phyloP scores from a whole-genome alignment of 441 rosid genomes.

The Pelargonium citronellum region DNA sequence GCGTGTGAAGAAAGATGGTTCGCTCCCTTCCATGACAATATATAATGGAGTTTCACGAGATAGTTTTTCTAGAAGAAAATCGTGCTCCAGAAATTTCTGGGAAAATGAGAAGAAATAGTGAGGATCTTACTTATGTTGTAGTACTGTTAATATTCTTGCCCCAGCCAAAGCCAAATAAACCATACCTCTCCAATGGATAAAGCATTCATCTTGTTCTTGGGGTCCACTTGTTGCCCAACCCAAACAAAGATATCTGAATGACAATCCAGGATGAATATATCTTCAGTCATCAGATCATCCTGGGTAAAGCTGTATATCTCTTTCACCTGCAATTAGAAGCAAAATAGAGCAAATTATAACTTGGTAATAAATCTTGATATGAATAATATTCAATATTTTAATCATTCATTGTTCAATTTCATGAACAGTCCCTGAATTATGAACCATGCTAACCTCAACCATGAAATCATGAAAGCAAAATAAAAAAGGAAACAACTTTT shows the following conservation, averaged over 20 bases:
- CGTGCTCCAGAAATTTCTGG: slow-evolving; percentile 79
- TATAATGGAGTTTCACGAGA: slow-evolving; percentile 62
- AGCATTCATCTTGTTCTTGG: slow-evolving; percentile 57
- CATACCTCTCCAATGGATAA: slow-evolving; percentile 77
- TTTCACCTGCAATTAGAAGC: slow-evolving; percentile 46
- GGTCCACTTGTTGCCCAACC: slow-evolving; percentile 86
- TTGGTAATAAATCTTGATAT: neutral
- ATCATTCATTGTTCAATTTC: too few species aligned
- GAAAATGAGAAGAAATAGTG: slow-evolving; percentile 7
- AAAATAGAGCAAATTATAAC: neutral
- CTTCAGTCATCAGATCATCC: slow-evolving; percentile 96
- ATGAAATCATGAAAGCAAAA: neutral
- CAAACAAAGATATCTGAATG: slow-evolving; percentile 82
- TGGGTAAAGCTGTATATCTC: slow-evolving; percentile 81
- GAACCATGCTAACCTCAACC: neutral
- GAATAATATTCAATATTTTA: too few species aligned
- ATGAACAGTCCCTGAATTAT: too few species aligned
- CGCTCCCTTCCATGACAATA: slow-evolving; percentile 79
- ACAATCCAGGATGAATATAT: slow-evolving; percentile 82
- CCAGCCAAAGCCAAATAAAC: slow-evolving; percentile 6
- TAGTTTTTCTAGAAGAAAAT: slow-evolving; percentile 70
- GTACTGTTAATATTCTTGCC: neutral
- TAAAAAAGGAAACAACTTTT: neutral
- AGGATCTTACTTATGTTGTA: slow-evolving; percentile 7
- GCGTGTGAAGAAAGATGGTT: slow-evolving; percentile 88